phyloP scores from a whole-genome alignment of 2,329 filamentous ascomycete species.

The Microcyclospora tardicrescens region DNA sequence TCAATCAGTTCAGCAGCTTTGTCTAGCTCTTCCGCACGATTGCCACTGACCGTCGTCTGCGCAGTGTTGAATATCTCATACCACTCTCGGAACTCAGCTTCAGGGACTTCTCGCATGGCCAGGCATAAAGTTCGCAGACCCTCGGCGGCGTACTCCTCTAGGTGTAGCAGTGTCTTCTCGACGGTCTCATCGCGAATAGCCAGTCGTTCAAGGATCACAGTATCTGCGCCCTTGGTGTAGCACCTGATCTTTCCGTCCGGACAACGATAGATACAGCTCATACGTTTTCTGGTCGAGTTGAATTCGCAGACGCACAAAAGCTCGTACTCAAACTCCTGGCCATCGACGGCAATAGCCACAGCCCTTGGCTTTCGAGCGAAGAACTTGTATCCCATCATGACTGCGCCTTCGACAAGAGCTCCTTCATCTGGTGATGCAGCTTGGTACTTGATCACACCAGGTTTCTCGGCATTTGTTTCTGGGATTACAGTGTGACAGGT shows the following conservation, averaged over 20 bases:
- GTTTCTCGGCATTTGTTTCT: slow-evolving; percentile 65
- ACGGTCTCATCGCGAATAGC: slow-evolving; percentile 66
- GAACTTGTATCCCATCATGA: slow-evolving; percentile 76
- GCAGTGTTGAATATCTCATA: slow-evolving; percentile 74
- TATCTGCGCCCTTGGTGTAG: slow-evolving; percentile 95
- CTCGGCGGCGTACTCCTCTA: slow-evolving; percentile 98
- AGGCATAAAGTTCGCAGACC: slow-evolving; percentile 89
- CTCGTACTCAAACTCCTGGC: slow-evolving; percentile 68
- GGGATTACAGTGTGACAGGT: slow-evolving; percentile 97
- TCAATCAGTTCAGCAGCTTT: slow-evolving; percentile 96
- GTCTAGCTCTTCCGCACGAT: slow-evolving; percentile 85
- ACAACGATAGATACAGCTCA: slow-evolving; percentile 95
- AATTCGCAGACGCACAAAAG: slow-evolving; percentile 96
- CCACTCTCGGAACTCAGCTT: slow-evolving; percentile 84
- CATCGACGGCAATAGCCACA: slow-evolving; percentile 69
- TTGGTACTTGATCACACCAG: slow-evolving; percentile 85
- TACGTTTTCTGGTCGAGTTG: slow-evolving; percentile 92
- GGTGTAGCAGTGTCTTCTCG: slow-evolving; percentile 78
- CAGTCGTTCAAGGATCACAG: slow-evolving; percentile 87
- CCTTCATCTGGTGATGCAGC: slow-evolving; percentile 95
- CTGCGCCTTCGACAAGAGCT: slow-evolving; percentile 85
- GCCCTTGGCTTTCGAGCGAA: slow-evolving; percentile 77
- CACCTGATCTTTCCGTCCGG: slow-evolving; percentile 88
- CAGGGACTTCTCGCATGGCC: slow-evolving; percentile 83
- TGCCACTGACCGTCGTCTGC: slow-evolving; percentile 79